phyloP scores from a whole-genome alignment of 352 stramenopile species.

The Globisporangium sylvaticum region DNA sequence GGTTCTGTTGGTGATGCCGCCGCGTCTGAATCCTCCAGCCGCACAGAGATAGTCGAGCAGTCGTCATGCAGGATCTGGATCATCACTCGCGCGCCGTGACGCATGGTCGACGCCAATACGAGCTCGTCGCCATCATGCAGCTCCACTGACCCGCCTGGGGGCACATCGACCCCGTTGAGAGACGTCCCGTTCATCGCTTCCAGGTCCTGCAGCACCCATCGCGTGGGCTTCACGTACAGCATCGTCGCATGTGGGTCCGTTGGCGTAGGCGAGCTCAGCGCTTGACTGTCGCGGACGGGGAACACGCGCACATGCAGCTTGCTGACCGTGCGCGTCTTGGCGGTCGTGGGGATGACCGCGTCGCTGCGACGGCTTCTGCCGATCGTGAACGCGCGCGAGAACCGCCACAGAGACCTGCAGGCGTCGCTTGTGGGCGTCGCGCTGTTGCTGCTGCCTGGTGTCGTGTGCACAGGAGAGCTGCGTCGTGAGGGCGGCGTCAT shows the following conservation, averaged over 20 bases:
- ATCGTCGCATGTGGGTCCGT: neutral
- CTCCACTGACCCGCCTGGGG: slow-evolving; percentile 46
- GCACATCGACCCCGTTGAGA: slow-evolving; percentile 64
- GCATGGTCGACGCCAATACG: slow-evolving; percentile 61
- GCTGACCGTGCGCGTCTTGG: slow-evolving; percentile 74
- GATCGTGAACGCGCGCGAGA: slow-evolving; percentile 58
- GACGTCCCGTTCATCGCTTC: slow-evolving; percentile 79
- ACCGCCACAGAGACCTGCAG: slow-evolving; percentile 29
- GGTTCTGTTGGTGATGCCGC: neutral
- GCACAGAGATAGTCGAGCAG: slow-evolving; percentile 38
- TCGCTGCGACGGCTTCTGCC: slow-evolving; percentile 68
- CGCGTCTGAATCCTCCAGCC: slow-evolving; percentile 20
- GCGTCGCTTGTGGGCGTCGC: neutral
- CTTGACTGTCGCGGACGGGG: slow-evolving; percentile 22
- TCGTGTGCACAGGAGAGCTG: neutral
- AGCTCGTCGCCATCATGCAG: slow-evolving; percentile 69
- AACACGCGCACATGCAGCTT: slow-evolving; percentile 68
- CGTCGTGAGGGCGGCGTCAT: neutral
- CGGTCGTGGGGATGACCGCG: slow-evolving; percentile 60
- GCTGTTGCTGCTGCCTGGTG: neutral
- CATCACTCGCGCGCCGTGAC: slow-evolving; percentile 49
- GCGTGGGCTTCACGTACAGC: slow-evolving; percentile 19
- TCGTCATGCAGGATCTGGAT: slow-evolving; percentile 44
- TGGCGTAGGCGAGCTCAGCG: neutral
- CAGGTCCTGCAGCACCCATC: slow-evolving; percentile 79